Conservation (phyloP, 1,139 yeast genomes). For the Pichia sp. region DNA sequence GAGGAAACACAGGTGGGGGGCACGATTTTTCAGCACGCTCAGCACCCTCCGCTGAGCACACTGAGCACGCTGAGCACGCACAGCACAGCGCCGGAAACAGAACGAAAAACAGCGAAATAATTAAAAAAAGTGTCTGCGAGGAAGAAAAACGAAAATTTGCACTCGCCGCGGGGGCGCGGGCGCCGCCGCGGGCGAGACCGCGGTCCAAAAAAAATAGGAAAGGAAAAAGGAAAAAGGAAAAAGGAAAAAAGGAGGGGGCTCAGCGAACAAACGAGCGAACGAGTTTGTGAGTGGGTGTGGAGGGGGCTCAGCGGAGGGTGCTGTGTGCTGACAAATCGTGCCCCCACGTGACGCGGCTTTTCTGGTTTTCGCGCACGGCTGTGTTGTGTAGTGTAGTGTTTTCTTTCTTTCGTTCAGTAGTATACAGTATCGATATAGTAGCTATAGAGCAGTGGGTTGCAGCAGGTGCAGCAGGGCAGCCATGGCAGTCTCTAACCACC, state of each 20-base stretch:
- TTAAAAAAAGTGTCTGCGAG: too few relatives aligned
- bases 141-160: not conserved
- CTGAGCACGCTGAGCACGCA: too few relatives aligned
- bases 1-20: not conserved
- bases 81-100: too few relatives aligned
- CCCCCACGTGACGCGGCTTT: not conserved
- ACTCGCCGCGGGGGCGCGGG: too few relatives aligned
- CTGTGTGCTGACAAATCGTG: not conserved
- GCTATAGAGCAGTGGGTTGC: not conserved
- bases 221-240: too few relatives aligned
- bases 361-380: not conserved
- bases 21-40: too few relatives aligned
- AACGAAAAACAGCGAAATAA: not conserved
- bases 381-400: too few relatives aligned
- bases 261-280: not conserved
- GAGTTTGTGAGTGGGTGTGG: not conserved
- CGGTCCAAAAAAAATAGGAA: too few relatives aligned
- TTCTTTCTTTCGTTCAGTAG: not conserved
- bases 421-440: conserved; percentile 1
- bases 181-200: too few relatives aligned
- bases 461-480: not conserved
- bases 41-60: too few relatives aligned
- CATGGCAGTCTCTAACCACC: conserved; percentile 60
- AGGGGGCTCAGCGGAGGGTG: not conserved
- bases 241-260: too few relatives aligned